These are phyloP conservation scores for Melanomma pulvis-pyrius DNA, from an alignment of 495 filamentous ascomycete species.

Conservation along the genomic window DNA sequence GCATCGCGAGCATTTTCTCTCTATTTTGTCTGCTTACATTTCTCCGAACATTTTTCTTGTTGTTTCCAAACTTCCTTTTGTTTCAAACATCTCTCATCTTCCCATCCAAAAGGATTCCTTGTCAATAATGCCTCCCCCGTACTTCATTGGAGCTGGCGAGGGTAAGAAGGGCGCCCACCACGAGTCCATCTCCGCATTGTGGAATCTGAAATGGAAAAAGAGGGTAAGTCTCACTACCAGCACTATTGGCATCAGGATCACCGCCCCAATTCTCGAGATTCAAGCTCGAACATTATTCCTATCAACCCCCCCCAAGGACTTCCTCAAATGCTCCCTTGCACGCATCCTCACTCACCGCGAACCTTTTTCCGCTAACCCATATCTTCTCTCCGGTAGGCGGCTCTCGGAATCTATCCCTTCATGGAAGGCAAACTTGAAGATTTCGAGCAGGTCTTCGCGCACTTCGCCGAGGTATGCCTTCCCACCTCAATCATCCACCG, in stretches of 20 bases:
- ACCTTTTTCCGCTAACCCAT: not conserved
- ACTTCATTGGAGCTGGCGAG: slow-evolving; percentile 16
- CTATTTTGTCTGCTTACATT: not conserved
- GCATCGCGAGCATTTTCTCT: too few relatives aligned
- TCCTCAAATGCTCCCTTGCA: not conserved
- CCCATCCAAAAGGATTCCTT: not conserved
- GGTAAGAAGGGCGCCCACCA: slow-evolving; percentile 27
- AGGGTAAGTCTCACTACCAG: slow-evolving; percentile 12
- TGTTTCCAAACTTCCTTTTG: not conserved
- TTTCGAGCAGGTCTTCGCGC: slow-evolving; percentile 30
- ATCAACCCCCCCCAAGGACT: not conserved
- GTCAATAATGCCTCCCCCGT: slow-evolving; percentile 10
- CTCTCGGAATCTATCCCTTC: slow-evolving; percentile 37
- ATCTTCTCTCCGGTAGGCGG: slow-evolving; percentile 6
- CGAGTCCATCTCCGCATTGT: slow-evolving; percentile 30
- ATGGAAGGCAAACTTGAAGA: slow-evolving; percentile 34
- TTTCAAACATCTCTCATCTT: not conserved
- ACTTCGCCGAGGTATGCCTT: slow-evolving; percentile 21
- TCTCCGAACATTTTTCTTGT: not conserved
- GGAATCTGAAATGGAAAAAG: slow-evolving; percentile 35
- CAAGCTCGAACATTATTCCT: not conserved
- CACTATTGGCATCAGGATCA: not conserved
- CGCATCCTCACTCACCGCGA: not conserved
- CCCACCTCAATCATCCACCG: not conserved
- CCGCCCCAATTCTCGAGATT: not conserved